Conservation (phyloP, 2,329 filamentous ascomycete genomes). For the Fusarium luffae region DNA sequence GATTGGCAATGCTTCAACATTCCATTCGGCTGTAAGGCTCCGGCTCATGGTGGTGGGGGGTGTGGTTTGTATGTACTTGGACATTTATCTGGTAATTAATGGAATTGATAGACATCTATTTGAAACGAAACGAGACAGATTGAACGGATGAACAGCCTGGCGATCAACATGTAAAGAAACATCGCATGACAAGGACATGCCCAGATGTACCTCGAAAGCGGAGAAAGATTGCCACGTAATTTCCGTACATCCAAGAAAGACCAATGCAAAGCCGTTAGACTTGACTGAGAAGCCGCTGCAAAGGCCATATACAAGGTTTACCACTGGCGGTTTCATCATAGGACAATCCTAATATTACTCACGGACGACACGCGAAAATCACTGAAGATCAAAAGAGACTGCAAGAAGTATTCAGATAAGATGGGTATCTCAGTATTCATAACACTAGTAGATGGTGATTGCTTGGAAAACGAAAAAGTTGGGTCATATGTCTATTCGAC, state of each 20-base stretch:
- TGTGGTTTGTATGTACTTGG: background rate
- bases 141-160: background rate
- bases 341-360: background rate
- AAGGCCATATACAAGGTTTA: background rate
- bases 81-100: background rate
- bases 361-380: background rate
- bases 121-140: background rate
- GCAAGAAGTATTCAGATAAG: background rate
- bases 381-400: background rate
- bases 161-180: background rate
- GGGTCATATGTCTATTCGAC: conserved; percentile 47
- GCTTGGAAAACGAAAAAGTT: conserved; percentile 10
- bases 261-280: background rate
- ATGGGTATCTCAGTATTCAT: conserved; percentile 32
- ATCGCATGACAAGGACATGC: conserved; percentile 9
- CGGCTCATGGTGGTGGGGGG: background rate
- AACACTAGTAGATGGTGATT: conserved; percentile 22
- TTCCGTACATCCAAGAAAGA: background rate
- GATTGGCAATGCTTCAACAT: conserved; percentile 22
- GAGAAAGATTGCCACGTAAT: background rate
- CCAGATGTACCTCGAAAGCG: background rate
- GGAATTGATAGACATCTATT: background rate
- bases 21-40: conserved; percentile 9
- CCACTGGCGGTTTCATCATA: background rate
- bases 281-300: background rate